Evolutionary conservation across 2,329 filamentous ascomycete genomes (phyloP).

Genomic region (Alternaria longipes): DNA sequence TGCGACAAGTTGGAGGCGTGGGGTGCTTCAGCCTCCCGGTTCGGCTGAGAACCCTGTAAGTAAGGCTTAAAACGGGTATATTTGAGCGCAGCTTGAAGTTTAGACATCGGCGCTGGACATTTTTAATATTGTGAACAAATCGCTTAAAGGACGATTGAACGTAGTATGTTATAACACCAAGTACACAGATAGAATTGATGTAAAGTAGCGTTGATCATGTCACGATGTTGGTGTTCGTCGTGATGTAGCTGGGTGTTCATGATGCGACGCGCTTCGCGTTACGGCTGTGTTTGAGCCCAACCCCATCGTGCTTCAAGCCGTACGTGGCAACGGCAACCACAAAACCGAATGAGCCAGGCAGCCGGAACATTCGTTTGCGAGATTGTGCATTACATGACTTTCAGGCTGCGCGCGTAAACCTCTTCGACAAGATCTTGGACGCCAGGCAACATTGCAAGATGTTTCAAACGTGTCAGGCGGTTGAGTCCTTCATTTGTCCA

Average conservation of each 20-base stretch:
- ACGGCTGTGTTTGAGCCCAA: constrained; percentile 46
- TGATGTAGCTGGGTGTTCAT: constrained; percentile 29
- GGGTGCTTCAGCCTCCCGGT: constrained; percentile 48
- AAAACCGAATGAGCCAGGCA: constrained; percentile 14
- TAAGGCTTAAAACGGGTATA: constrained; percentile 23
- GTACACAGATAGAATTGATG: neutral
- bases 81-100: neutral
- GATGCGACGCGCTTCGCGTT: constrained; percentile 47
- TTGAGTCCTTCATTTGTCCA: constrained; percentile 19
- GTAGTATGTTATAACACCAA: neutral
- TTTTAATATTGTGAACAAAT: neutral
- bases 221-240: constrained; percentile 19
- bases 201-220: constrained; percentile 1
- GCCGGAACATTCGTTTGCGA: constrained; percentile 35
- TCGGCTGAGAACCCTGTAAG: constrained; percentile 34
- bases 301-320: constrained; percentile 31
- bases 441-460: constrained; percentile 13
- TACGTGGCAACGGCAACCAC: constrained; percentile 10
- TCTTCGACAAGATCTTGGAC: constrained; percentile 9
- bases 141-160: neutral
- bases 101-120: neutral
- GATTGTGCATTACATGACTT: constrained; percentile 24
- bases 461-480: constrained; percentile 22
- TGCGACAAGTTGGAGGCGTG: constrained; percentile 50
- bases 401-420: neutral